Evolutionary conservation across 345 rosid genomes (phyloP).

Genomic region (Nephelium lappaceum): DNA sequence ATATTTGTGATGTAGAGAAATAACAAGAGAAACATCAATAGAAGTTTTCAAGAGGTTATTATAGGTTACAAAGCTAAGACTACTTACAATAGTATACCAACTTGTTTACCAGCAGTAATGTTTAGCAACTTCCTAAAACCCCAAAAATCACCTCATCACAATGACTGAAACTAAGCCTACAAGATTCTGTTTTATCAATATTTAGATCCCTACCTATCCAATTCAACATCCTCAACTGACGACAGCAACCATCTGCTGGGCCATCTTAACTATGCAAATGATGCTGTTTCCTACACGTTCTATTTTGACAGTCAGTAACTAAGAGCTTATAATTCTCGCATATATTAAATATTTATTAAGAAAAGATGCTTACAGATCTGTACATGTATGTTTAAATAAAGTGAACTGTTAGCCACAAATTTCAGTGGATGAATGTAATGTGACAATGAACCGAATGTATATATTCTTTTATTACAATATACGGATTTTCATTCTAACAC

Average conservation of each 20-base stretch:
- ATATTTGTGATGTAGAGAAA: neutral
- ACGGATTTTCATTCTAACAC: neutral
- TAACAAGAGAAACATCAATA: neutral
- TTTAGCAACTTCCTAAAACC: neutral
- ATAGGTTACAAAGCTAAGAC: neutral
- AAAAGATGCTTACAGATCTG: neutral
- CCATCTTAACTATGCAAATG: too few species aligned
- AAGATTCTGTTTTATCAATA: neutral
- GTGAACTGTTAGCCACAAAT: neutral
- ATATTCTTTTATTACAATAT: neutral
- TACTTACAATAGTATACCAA: neutral
- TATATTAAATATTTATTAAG: neutral
- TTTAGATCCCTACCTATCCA: too few species aligned
- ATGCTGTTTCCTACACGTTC: too few species aligned
- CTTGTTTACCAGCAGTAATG: neutral
- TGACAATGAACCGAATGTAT: neutral
- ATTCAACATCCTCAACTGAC: too few species aligned
- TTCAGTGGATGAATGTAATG: neutral
- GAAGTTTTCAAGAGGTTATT: neutral
- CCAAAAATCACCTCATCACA: neutral
- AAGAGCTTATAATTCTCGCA: neutral
- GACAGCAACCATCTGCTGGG: too few species aligned
- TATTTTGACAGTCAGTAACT: neutral
- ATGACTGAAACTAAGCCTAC: neutral
- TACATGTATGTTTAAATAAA: neutral